These are phyloP conservation scores for Yamadazyma olivae DNA, from an alignment of 805 yeast species.

Conservation along the genomic window DNA sequence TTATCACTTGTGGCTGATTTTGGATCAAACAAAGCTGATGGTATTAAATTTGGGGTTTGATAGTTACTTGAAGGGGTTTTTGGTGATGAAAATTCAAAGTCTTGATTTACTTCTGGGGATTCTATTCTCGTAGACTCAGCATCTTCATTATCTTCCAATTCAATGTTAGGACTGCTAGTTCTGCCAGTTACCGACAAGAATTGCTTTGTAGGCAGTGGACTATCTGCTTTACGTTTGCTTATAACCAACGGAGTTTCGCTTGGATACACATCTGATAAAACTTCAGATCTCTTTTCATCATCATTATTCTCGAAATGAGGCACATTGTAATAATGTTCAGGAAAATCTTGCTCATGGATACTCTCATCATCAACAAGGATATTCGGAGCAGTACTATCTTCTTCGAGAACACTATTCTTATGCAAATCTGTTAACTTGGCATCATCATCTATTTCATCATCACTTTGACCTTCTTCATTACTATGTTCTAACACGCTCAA, in stretches of 20 bases:
- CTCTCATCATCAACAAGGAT: conserved; percentile 8
- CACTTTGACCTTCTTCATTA: background rate
- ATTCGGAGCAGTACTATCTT: background rate
- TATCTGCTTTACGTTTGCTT: conserved; percentile 18
- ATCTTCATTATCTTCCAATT: background rate
- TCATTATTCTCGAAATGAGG: conserved; percentile 16
- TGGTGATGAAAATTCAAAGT: conserved; percentile 3
- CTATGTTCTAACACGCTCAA: conserved; percentile 22
- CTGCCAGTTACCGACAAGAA: background rate
- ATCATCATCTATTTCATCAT: conserved; percentile 10
- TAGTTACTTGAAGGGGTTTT: conserved; percentile 11
- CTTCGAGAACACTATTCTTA: background rate
- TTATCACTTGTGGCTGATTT: too few relatives aligned
- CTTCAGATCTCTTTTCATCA: conserved; percentile 39
- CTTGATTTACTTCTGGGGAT: background rate
- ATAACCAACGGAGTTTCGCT: conserved; percentile 32
- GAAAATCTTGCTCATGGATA: conserved; percentile 15
- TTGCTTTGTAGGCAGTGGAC: conserved; percentile 9
- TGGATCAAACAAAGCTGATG: conserved; percentile 4
- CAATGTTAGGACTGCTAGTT: background rate
- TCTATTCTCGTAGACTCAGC: conserved; percentile 1
- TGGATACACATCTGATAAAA: conserved; percentile 33
- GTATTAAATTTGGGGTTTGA: conserved; percentile 8
- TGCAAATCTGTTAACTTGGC: conserved; percentile 1
- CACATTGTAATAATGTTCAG: conserved; percentile 13